Evolutionary conservation across 2,329 filamentous ascomycete species (phyloP).

Genomic region (Botrytis tulipae): DNA sequence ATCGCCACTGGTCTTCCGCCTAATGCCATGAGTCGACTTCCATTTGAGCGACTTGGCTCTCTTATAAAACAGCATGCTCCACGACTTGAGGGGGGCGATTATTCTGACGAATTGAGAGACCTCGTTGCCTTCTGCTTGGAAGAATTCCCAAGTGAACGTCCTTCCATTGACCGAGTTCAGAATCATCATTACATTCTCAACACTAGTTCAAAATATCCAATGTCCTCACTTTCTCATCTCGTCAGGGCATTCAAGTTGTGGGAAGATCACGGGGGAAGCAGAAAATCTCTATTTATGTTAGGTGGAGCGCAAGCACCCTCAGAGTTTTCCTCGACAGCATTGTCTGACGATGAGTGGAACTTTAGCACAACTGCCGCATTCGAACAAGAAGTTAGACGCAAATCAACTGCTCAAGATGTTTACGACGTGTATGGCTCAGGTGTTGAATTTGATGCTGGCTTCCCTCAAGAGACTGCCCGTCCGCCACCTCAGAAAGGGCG

Average conservation of each 20-base stretch:
- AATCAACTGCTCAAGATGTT: conserved; percentile 56
- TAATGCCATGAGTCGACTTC: conserved; percentile 56
- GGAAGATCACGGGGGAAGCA: conserved; percentile 71
- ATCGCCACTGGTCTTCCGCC: conserved; percentile 77
- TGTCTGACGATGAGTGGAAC: conserved; percentile 60
- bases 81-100: conserved; percentile 67
- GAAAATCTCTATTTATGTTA: conserved; percentile 61
- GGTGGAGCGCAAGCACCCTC: conserved; percentile 52
- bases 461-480: conserved; percentile 48
- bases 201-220: conserved; percentile 62
- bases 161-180: conserved; percentile 67
- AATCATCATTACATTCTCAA: conserved; percentile 67
- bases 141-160: conserved; percentile 65
- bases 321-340: conserved; percentile 45
- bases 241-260: conserved; percentile 72
- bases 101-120: conserved; percentile 65
- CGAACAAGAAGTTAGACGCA: conserved; percentile 54
- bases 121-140: conserved; percentile 73
- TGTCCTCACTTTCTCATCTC: conserved; percentile 60
- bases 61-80: conserved; percentile 62
- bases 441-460: conserved; percentile 49
- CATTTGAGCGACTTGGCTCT: conserved; percentile 48
- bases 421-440: conserved; percentile 59
- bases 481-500: conserved; percentile 44
- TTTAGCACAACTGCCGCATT: conserved; percentile 66